Evolutionary conservation across 1,139 yeast species (phyloP).

Genomic region (Pichia cactophila): DNA sequence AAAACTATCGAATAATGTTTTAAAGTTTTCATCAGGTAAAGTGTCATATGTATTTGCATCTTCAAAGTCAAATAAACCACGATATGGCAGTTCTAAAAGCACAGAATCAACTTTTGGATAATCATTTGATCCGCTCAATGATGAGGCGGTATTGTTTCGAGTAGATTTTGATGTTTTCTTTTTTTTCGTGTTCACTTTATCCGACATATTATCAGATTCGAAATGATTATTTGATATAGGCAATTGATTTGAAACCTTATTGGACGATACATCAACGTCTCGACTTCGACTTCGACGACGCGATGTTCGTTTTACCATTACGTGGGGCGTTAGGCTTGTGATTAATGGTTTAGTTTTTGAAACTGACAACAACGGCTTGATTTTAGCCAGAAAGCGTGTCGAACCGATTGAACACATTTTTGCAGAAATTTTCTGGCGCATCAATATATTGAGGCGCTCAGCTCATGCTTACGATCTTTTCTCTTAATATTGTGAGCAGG

Average conservation of each 20-base stretch:
- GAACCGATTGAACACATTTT: not conserved
- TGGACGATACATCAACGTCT: not conserved
- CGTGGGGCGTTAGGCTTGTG: not conserved
- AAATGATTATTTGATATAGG: not conserved
- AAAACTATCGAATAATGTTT: constrained; percentile 39
- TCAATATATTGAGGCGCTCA: not conserved
- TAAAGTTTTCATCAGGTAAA: constrained; percentile 47
- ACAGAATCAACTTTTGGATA: constrained; percentile 22
- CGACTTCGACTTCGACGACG: not conserved
- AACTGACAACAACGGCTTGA: too few relatives aligned
- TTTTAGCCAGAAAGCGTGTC: not conserved
- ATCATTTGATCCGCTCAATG: not conserved
- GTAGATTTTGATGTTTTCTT: not conserved
- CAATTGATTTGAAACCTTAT: too few relatives aligned
- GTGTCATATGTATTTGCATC: constrained; percentile 59
- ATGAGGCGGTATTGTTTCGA: not conserved
- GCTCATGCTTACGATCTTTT: too few relatives aligned
- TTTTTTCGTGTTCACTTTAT: not conserved
- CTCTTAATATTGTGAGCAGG: too few relatives aligned
- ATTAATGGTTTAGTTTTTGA: too few relatives aligned
- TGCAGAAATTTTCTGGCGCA: not conserved
- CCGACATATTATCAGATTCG: not conserved
- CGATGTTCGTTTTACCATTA: not conserved
- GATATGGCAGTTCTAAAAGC: constrained; percentile 47
- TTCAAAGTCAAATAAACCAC: constrained; percentile 52